These are phyloP conservation scores for Pichia sp. DNA, from an alignment of 1,139 yeast species.

Conservation along the genomic window DNA sequence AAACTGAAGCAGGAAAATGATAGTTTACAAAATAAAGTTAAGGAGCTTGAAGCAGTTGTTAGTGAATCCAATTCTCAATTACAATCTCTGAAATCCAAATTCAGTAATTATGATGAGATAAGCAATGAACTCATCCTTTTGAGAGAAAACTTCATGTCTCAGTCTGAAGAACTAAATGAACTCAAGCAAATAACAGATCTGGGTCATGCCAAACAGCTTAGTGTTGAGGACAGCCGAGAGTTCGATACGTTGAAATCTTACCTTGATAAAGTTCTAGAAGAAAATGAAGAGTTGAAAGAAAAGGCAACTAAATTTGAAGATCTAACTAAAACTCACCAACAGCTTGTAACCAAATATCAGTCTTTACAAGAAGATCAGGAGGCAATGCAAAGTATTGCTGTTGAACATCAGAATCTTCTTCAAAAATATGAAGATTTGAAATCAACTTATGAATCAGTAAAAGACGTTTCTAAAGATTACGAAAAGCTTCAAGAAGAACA, in stretches of 20 bases:
- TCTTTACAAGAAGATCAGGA: constrained; percentile 1
- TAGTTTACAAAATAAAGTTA: constrained; percentile 6
- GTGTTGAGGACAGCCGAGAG: constrained; percentile 13
- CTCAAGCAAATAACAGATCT: constrained; percentile 10
- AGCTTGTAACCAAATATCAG: neutral
- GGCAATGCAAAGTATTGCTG: neutral
- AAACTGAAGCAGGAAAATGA: constrained; percentile 3
- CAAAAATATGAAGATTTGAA: constrained; percentile 1
- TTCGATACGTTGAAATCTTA: constrained; percentile 12
- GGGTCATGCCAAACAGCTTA: constrained; percentile 11
- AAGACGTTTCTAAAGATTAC: neutral
- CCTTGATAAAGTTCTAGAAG: constrained; percentile 16
- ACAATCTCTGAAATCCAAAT: constrained; percentile 3
- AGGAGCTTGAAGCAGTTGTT: constrained; percentile 16
- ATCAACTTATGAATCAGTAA: neutral
- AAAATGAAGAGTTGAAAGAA: constrained; percentile 10
- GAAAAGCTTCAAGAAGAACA: neutral
- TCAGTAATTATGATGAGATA: constrained; percentile 4
- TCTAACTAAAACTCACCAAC: neutral
- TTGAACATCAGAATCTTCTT: neutral
- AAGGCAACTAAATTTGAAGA: neutral
- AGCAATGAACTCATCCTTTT: constrained; percentile 7
- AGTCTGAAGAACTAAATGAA: constrained; percentile 8
- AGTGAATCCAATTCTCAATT: constrained; percentile 10
- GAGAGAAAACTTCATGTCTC: constrained; percentile 3